Conservation (phyloP, 768 basidiomycete genomes). For the Hygrocybe punicea region DNA sequence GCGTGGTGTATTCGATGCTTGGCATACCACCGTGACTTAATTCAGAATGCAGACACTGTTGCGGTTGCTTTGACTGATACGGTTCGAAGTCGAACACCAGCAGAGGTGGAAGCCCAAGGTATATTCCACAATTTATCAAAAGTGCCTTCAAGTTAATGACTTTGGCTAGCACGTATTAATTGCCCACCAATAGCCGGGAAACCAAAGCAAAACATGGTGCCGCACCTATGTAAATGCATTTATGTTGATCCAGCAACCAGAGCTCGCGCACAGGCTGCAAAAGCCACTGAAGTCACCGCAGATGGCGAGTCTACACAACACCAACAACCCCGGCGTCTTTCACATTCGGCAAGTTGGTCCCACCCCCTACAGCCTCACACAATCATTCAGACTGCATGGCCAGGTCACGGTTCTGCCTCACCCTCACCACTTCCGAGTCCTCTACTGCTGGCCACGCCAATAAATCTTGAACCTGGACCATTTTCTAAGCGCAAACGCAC, state of each 20-base stretch:
- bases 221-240: conserved; percentile 10
- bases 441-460: not conserved
- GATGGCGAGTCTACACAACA: not conserved
- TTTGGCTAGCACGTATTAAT: not conserved
- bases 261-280: not conserved
- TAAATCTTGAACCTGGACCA: not conserved
- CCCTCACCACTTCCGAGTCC: conserved; percentile 5
- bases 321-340: no score
- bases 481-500: not conserved
- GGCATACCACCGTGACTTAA: not conserved
- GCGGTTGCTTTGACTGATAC: not conserved
- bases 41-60: not conserved
- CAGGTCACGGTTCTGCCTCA: not conserved
- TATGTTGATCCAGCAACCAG: conserved; percentile 7
- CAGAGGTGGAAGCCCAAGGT: conserved; percentile 6
- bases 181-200: conserved; percentile 10
- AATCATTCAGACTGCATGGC: not conserved
- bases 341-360: no score
- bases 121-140: not conserved
- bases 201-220: conserved; percentile 13
- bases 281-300: conserved; percentile 1
- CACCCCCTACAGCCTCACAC: not conserved
- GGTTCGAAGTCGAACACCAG: not conserved
- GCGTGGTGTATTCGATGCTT: not conserved
- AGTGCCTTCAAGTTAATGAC: not conserved